Percentiles rank a stretch among this genome's conserved stretches.
These are phyloP conservation scores for Scorias spongiosa DNA, from an alignment of 2,329 filamentous ascomycete genomes.

Conservation along the genomic window DNA sequence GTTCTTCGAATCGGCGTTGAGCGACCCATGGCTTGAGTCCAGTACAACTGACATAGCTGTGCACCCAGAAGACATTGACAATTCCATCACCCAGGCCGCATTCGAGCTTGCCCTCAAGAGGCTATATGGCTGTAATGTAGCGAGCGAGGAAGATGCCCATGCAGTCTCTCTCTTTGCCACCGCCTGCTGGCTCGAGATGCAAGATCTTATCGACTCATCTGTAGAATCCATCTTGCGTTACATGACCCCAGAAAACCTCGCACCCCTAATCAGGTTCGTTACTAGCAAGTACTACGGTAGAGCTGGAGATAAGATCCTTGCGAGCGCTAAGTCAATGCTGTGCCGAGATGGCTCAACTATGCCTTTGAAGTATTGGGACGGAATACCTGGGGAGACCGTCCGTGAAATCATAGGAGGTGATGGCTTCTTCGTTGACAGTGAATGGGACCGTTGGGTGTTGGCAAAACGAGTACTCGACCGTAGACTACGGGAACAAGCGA, in stretches of 20 bases:
- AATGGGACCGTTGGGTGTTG: slow-evolving; percentile 43
- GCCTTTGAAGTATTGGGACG: slow-evolving; percentile 39
- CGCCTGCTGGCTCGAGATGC: slow-evolving; percentile 43
- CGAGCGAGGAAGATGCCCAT: slow-evolving; percentile 35
- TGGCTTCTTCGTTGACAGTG: slow-evolving; percentile 42
- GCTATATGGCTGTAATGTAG: slow-evolving; percentile 36
- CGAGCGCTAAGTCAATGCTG: slow-evolving; percentile 43
- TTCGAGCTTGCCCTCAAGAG: slow-evolving; percentile 41
- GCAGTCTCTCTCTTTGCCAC: slow-evolving; percentile 41
- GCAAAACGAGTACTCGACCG: slow-evolving; percentile 39
- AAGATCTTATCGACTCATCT: slow-evolving; percentile 37
- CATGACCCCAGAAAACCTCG: slow-evolving; percentile 35
- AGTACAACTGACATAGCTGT: slow-evolving; percentile 36
- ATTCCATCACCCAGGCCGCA: slow-evolving; percentile 35
- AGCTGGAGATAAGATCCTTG: slow-evolving; percentile 38
- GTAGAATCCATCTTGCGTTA: slow-evolving; percentile 40
- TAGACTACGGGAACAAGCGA: slow-evolving; percentile 30
- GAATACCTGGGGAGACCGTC: slow-evolving; percentile 41
- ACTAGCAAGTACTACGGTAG: slow-evolving; percentile 41
- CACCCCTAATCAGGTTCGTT: slow-evolving; percentile 36
- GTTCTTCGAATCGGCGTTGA: slow-evolving; percentile 40
- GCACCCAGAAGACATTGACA: slow-evolving; percentile 38
- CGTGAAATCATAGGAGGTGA: slow-evolving; percentile 44
- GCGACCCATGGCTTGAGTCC: slow-evolving; percentile 41
- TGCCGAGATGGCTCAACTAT: slow-evolving; percentile 43